These are phyloP conservation scores for Apostasia ramifera DNA, from an alignment of 106 monocot genomes.

Conservation along the genomic window DNA sequence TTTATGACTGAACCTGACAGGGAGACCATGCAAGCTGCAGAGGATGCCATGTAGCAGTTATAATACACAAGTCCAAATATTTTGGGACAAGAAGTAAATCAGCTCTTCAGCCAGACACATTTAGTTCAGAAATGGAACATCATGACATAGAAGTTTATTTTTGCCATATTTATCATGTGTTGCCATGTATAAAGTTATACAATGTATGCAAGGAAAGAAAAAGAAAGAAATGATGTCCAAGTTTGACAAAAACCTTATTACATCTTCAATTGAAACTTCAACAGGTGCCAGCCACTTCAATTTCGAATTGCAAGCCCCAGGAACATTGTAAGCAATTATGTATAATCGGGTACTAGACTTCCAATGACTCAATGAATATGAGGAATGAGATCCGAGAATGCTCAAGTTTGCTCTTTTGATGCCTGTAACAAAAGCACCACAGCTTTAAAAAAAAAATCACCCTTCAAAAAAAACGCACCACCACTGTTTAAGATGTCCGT, in stretches of 20 bases:
- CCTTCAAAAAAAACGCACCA: no score
- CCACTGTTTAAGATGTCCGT: no score
- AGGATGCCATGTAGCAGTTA: background rate
- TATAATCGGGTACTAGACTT: background rate
- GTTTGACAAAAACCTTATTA: background rate
- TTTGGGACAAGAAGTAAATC: background rate
- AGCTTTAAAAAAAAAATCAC: background rate
- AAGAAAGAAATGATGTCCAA: background rate
- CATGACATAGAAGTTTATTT: background rate
- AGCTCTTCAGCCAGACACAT: background rate
- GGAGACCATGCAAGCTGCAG: background rate
- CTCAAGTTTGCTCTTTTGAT: background rate
- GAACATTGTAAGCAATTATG: background rate
- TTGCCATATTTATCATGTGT: background rate
- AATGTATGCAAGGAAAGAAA: background rate
- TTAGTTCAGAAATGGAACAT: background rate
- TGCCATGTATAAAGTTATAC: background rate
- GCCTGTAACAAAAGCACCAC: background rate
- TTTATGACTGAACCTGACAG: background rate
- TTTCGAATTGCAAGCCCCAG: background rate
- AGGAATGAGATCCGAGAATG: background rate
- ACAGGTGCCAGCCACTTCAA: background rate
- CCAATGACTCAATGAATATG: background rate
- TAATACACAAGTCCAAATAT: background rate
- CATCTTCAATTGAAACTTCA: slow-evolving; percentile 1